Evolutionary conservation across 345 rosid species (phyloP), one percentile per base, ranked within the genome.

Genomic region (Pistacia vera): DNA sequence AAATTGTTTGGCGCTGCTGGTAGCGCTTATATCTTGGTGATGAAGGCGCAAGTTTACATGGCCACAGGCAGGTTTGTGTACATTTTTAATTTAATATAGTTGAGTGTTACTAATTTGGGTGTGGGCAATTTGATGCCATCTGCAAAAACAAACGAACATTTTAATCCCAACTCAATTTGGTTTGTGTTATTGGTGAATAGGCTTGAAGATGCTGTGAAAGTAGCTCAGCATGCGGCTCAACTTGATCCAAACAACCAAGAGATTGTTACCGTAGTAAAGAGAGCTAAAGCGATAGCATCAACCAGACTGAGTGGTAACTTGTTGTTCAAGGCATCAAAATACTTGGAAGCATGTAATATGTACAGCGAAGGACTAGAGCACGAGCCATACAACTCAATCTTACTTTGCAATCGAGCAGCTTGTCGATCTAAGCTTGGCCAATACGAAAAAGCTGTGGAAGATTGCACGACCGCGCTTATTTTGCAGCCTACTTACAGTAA

Each of bases 371-470:
- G 99, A 38, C 90, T 96, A 0, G 91, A 92, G 58, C 71, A 87
- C 22, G 97, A 90, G 12, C 91, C 97, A 0, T 72, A 76, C 68
- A 96, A 89, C 84, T 86, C 99, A n/a, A 82, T 93, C 61, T 82
- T 95, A 83, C 84, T 95, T 0, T 90, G 98, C 81, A 95, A 95
- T 77, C 90, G 99, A 80, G 99, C 99, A 7, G 97, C 97, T 12
- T 92, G 97, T 35, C 83, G 90, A 57, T 87, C 83, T 63, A 95
- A 90, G 85, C 86, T 92, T 11, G 82, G 88, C 68, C 87, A 86
- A 59, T 92, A 72, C 11, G 97, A 93, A 74, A 90, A 93, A 54
- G 93, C 94, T 5, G 74, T 88, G 1, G 97, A 91, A 78, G 99
- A 95, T 80, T 93, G 99, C 82, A 83, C 93, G 0, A 63, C 84